Conservation (phyloP, 2,329 filamentous ascomycete species). For the Chaetomium globosum region DNA sequence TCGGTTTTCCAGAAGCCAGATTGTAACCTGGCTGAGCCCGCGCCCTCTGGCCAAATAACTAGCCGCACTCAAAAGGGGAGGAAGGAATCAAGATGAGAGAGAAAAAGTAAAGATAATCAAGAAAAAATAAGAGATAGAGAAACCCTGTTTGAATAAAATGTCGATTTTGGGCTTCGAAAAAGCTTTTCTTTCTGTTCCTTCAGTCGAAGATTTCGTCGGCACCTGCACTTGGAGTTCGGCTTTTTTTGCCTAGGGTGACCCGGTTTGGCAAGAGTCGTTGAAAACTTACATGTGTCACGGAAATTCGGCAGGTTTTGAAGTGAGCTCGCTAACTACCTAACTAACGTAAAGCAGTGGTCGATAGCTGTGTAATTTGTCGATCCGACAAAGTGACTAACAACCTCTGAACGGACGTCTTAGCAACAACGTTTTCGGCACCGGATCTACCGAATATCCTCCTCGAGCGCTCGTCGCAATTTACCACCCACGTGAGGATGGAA, state of each 20-base stretch:
- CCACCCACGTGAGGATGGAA: conserved; percentile 18
- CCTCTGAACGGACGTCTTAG: neutral
- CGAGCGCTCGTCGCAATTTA: conserved; percentile 20
- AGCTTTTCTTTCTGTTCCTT: no score
- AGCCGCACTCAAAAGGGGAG: no score
- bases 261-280: neutral
- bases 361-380: neutral
- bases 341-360: neutral
- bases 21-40: conserved; percentile 2
- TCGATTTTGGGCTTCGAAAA: no score
- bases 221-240: no score
- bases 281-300: neutral
- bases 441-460: conserved; percentile 8
- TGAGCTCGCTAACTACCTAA: neutral
- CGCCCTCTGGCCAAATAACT: no score
- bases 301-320: neutral
- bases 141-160: no score
- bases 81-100: no score
- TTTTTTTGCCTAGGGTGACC: neutral
- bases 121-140: no score
- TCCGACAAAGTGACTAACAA: neutral
- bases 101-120: no score
- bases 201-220: no score
- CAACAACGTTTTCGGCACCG: neutral
- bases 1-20: conserved; percentile 22